Evolutionary conservation across 108 stramenopile species (phyloP).

Genomic region (Conticribra guillardii): DNA sequence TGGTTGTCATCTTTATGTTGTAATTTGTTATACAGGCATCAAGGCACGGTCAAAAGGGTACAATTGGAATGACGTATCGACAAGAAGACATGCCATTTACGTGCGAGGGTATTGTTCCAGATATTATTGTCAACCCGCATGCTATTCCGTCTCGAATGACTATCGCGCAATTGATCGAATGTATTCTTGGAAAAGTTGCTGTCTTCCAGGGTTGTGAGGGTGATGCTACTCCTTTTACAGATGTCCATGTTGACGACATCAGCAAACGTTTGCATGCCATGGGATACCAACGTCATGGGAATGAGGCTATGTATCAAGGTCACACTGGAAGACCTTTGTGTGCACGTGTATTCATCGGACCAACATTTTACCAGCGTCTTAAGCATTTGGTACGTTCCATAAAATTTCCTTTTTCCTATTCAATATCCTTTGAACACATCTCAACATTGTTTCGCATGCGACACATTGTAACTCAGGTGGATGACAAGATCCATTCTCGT

Average conservation of each 20-base stretch:
- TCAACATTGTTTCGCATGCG: neutral
- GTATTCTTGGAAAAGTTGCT: conserved; percentile 96
- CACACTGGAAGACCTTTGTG: conserved; percentile 96
- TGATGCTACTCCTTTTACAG: conserved; percentile 98
- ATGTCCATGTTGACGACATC: conserved; percentile 95
- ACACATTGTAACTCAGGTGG: conserved; percentile 52
- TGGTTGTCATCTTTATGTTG: conserved; percentile 1
- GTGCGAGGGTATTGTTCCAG: conserved; percentile 95
- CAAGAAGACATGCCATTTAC: conserved; percentile 99
- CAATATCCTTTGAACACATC: neutral
- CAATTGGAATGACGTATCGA: conserved; percentile 98
- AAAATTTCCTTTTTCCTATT: neutral
- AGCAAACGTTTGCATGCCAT: conserved; percentile 89
- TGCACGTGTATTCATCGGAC: conserved; percentile 98
- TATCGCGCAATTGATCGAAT: conserved; percentile 99
- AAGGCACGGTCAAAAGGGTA: conserved; percentile 99
- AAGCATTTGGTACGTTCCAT: conserved; percentile 95
- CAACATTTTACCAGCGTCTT: conserved; percentile 99
- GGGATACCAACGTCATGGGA: conserved; percentile 98
- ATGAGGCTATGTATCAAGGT: conserved; percentile 98
- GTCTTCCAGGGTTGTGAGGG: conserved; percentile 96
- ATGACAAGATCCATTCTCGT: conserved; percentile 99
- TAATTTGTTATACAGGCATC: conserved; percentile 74
- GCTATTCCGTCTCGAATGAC: conserved; percentile 99
- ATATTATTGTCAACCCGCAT: conserved; percentile 99